Evolutionary conservation across 768 basidiomycete species (phyloP).

Genomic region (Plicaturopsis crispa): DNA sequence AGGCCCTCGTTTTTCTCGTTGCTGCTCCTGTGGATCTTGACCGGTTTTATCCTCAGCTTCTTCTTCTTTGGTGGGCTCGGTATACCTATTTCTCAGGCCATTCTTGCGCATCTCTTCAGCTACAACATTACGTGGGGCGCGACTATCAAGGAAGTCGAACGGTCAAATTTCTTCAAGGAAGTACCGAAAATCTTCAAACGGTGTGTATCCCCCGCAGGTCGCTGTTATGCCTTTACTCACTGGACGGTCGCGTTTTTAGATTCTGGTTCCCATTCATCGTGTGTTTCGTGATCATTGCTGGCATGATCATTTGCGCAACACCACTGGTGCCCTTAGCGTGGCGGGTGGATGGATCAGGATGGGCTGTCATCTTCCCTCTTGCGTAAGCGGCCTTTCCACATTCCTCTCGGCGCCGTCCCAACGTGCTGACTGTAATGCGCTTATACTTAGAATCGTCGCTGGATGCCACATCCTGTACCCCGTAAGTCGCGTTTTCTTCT

Average conservation of each 20-base stretch:
- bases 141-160: constrained; percentile 77
- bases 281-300: constrained; percentile 40
- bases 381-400: no score
- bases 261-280: constrained; percentile 63
- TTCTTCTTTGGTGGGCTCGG: constrained; percentile 76
- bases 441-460: constrained; percentile 59
- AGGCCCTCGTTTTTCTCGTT: constrained; percentile 18
- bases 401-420: no score
- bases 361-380: constrained; percentile 79
- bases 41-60: no score
- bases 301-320: constrained; percentile 47
- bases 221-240: no score
- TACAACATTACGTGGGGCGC: constrained; percentile 53
- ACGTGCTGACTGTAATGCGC: no score
- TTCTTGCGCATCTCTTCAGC: constrained; percentile 65
- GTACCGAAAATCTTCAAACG: constrained; percentile 78
- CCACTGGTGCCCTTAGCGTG: constrained; percentile 55
- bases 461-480: constrained; percentile 70
- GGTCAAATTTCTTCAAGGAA: constrained; percentile 87
- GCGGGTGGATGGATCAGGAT: constrained; percentile 51
- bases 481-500: constrained; percentile 27
- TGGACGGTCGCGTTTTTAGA: no score
- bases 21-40: no score
- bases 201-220: no score
- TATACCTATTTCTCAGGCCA: constrained; percentile 56